Conservation (phyloP, 1,139 yeast genomes). For the Trichomonascaceae sp. region DNA sequence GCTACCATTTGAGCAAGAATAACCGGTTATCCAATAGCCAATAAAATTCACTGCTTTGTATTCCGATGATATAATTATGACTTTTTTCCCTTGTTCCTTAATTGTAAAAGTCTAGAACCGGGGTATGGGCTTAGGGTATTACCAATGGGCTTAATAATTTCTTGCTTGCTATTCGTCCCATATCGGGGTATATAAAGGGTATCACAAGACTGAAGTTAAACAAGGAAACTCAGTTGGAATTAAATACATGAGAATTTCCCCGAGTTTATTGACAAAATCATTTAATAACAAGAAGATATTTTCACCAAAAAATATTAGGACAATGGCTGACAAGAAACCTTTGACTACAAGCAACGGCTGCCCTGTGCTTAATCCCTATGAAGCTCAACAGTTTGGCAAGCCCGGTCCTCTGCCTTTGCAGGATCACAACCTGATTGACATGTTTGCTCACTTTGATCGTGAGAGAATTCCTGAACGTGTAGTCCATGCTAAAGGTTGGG, state of each 20-base stretch:
- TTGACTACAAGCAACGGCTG: slow-evolving; percentile 70
- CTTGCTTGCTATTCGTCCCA: background rate
- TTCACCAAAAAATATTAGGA: background rate
- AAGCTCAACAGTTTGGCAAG: slow-evolving; percentile 67
- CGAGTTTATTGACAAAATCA: background rate
- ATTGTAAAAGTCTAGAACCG: background rate
- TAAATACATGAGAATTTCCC: background rate
- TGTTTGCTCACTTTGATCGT: slow-evolving; percentile 77
- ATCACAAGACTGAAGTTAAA: background rate
- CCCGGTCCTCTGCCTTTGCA: slow-evolving; percentile 73
- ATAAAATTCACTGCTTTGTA: background rate
- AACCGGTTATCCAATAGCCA: too few relatives aligned
- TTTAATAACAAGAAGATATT: background rate
- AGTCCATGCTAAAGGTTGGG: slow-evolving; percentile 87
- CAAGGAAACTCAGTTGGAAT: background rate
- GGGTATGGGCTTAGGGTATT: background rate
- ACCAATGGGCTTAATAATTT: background rate
- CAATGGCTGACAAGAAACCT: slow-evolving; percentile 24
- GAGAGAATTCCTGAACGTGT: slow-evolving; percentile 88
- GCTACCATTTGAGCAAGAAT: too few relatives aligned
- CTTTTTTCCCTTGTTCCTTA: background rate
- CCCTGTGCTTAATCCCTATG: slow-evolving; percentile 60
- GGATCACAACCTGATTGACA: slow-evolving; percentile 71
- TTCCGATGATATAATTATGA: background rate
- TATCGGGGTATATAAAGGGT: background rate